phyloP scores from a whole-genome alignment of 805 yeast genomes.

The Schwanniomyces polymorphus region DNA sequence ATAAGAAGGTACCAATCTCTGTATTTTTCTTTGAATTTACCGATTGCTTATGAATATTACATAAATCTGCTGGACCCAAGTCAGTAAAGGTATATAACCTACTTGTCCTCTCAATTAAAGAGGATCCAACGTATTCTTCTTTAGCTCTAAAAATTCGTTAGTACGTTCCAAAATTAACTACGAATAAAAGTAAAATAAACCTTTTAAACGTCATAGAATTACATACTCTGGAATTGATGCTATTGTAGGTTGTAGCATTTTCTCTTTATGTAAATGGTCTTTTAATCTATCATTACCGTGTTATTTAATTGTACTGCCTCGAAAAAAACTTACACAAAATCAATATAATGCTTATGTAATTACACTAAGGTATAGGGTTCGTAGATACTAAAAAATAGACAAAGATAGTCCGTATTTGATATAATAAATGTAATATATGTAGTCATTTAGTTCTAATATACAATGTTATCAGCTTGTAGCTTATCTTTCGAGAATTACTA shows the following conservation, averaged over 20 bases:
- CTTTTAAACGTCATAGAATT: background rate
- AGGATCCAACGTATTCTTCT: slow-evolving; percentile 59
- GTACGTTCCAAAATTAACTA: slow-evolving; percentile 6
- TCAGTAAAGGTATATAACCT: slow-evolving; percentile 60
- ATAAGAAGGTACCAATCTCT: slow-evolving; percentile 68
- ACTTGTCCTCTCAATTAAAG: slow-evolving; percentile 63
- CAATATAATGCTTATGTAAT: background rate
- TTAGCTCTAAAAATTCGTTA: slow-evolving; percentile 28
- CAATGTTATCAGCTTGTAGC: background rate
- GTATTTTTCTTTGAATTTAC: slow-evolving; percentile 42
- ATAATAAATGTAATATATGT: no score
- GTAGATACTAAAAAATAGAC: background rate
- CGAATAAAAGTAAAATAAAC: background rate
- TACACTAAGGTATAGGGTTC: background rate
- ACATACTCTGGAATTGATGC: slow-evolving; percentile 42
- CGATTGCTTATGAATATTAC: slow-evolving; percentile 46
- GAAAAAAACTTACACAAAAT: background rate
- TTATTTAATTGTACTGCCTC: slow-evolving; percentile 3
- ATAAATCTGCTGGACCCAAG: slow-evolving; percentile 72
- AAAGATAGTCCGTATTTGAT: background rate
- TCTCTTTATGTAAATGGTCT: slow-evolving; percentile 1
- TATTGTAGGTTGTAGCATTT: slow-evolving; percentile 35
- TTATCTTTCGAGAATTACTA: no score
- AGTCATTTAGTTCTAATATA: background rate
- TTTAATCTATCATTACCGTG: slow-evolving; percentile 1